Evolutionary conservation across 2,329 filamentous ascomycete genomes (phyloP), one percentile per base, ranked within the genome.

Genomic region (Madurella fahalii): DNA sequence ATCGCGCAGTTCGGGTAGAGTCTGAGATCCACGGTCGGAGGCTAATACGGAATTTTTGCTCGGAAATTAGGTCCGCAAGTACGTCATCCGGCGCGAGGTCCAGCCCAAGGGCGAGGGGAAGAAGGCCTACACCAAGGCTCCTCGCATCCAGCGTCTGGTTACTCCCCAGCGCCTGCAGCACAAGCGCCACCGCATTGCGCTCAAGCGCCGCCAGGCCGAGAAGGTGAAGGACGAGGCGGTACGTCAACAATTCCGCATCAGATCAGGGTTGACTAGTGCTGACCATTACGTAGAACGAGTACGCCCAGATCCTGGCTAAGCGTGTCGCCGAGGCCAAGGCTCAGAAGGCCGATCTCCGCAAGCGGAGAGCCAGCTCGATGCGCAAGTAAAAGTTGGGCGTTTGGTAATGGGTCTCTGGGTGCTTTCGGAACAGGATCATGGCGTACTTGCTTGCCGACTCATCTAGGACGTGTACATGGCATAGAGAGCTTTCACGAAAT

Each of bases 131-230:
- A 96, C 93, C 88, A 99, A 99, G 90, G 94, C 94, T 71, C 94
- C 94, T 78, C 95, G 93, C 85, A 99, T 99, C 81, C 94, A 99
- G 87, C 90, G 94, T 77, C 90, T 99, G 71, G 91, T 99, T 71
- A 99, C 94, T 73, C 94, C 94, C 77, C 94, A 97, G 83, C 94
- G 94, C 77, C 91, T 99, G 74, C 94, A 99, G 86, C 94, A 96
- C 89, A 99, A 97, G 90, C 91, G 94, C 73, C 94, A 97, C 84
- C 85, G 92, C 70, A 82, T 95, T 72, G 93, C 94, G 72, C 88
- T 99, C 81, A 99, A 99, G 91, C 90, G 93, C 77, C 93, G 94
- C 78, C 90, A 91, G 74, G 81, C 92, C 72, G 94, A 99, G 84
- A 89, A 92, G 79, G 85, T 90, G 81, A 96, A 96, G 86, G 94